Base-by-base conservation (phyloP, 805 yeast species). In the Sugiyamaella marilandica region DNA sequence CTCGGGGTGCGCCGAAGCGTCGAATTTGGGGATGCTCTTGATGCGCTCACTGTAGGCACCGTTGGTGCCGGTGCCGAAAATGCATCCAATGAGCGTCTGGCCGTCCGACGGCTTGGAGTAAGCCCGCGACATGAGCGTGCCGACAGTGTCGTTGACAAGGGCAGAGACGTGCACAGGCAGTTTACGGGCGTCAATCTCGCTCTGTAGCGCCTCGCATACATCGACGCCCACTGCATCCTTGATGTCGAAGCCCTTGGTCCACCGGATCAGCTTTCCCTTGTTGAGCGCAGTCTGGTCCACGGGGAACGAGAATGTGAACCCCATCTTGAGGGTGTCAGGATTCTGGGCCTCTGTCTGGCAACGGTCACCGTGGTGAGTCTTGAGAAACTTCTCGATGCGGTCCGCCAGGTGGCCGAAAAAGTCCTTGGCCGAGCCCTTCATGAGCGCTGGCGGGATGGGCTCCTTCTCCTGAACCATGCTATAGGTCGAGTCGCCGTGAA, bases 31-130 rank as follows among this genome's bases (percentile, higher is more conserved):
- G 60, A 94, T 87, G 51, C 83, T 79, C 41, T 80, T 83, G 49
- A 90, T 68, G 52, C 80, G 77, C 70, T 92, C 99, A 66, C 81
- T 76, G 70, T 94, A 92, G 13, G 97, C 96, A 56, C 97, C 97
- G 69, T 92, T 92, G 29, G 98, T 92, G 66, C 99, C 99, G 1
- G 99, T 94, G 59, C 99, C 99, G 64, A 91, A 88, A 58, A 92
- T 92, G 56, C 91, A 83, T 47, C 99, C 98, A 59, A 91, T 75
- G 8, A 86, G 78, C 9, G 97, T 87, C 53, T 82, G 83, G 46
- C 94, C 82, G 55, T 81, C 82, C 48, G 77, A 69, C 36, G 82
- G 76, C 47, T 73, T 67, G 3, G 87, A 74, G 71, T 92, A 92
- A 26, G 97, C 85, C 62, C 96, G 83, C 9, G 96, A 84, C 65